Conservation (phyloP, 2,329 filamentous ascomycete genomes). For the Sporothrix sp. region DNA sequence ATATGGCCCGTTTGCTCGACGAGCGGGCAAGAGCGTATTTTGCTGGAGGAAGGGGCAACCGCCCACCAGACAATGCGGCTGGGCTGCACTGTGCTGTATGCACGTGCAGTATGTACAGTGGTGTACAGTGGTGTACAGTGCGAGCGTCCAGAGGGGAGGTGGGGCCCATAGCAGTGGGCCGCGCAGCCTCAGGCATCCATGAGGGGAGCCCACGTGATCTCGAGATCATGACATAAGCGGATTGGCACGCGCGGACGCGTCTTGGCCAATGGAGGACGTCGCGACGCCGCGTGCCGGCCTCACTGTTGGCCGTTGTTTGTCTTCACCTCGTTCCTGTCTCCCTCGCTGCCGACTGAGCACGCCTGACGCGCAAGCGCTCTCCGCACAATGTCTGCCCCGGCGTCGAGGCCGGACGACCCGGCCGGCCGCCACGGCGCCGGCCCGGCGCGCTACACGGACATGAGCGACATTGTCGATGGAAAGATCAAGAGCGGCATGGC, state of each 20-base stretch:
- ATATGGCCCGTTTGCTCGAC: too few species aligned
- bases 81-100: constrained; percentile 1
- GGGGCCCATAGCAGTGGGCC: constrained; percentile 13
- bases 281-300: too few species aligned
- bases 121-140: background rate
- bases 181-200: constrained; percentile 4
- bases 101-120: too few species aligned
- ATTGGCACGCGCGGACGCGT: background rate
- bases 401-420: too few species aligned
- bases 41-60: constrained; percentile 15
- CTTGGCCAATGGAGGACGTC: background rate
- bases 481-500: too few species aligned
- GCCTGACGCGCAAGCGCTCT: too few species aligned
- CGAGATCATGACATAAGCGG: background rate
- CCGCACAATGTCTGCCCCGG: too few species aligned
- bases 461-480: background rate
- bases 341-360: too few species aligned
- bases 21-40: too few species aligned
- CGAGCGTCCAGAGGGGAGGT: background rate
- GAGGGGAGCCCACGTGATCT: background rate
- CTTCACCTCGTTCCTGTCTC: too few species aligned
- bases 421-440: too few species aligned
- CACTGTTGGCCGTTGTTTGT: too few species aligned
- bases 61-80: background rate
- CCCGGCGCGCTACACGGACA: background rate